These are phyloP conservation scores for Elsinoe fawcettii DNA, from an alignment of 2,329 filamentous ascomycete genomes.

Conservation along the genomic window DNA sequence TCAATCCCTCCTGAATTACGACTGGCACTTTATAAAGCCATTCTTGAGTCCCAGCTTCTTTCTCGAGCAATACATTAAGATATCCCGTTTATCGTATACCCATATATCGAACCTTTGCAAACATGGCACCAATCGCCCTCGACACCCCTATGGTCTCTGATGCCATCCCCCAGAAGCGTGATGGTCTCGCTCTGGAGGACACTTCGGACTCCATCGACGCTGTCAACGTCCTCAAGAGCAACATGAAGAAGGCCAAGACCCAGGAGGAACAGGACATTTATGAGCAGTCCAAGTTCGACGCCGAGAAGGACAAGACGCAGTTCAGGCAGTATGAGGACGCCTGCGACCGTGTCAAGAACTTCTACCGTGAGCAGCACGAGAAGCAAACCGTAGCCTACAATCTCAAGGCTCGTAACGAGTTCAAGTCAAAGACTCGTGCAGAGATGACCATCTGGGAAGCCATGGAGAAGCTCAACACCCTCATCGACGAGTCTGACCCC, in stretches of 20 bases:
- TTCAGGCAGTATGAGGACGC: slow-evolving; percentile 80
- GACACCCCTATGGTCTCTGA: slow-evolving; percentile 37
- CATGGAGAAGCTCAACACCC: slow-evolving; percentile 84
- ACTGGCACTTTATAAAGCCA: not conserved
- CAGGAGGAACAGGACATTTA: slow-evolving; percentile 44
- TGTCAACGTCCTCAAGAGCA: slow-evolving; percentile 53
- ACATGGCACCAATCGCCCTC: slow-evolving; percentile 40
- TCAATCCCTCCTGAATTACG: slow-evolving; percentile 3
- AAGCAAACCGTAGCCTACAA: slow-evolving; percentile 80
- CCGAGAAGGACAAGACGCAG: slow-evolving; percentile 67
- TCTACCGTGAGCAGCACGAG: slow-evolving; percentile 66
- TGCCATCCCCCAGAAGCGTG: slow-evolving; percentile 42
- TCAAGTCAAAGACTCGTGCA: slow-evolving; percentile 58
- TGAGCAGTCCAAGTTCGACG: slow-evolving; percentile 59
- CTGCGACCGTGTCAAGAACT: slow-evolving; percentile 75
- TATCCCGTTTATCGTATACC: not conserved
- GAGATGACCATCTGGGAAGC: slow-evolving; percentile 85
- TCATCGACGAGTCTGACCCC: slow-evolving; percentile 86
- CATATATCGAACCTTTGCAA: slow-evolving; percentile 18
- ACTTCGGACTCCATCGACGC: slow-evolving; percentile 53
- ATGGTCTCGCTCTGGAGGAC: slow-evolving; percentile 51
- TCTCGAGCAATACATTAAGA: not conserved
- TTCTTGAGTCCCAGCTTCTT: not conserved
- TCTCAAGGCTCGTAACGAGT: slow-evolving; percentile 65
- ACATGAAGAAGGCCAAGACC: slow-evolving; percentile 43